Conservation (phyloP, 2,329 filamentous ascomycete genomes). For the Fusarium chaquense region DNA sequence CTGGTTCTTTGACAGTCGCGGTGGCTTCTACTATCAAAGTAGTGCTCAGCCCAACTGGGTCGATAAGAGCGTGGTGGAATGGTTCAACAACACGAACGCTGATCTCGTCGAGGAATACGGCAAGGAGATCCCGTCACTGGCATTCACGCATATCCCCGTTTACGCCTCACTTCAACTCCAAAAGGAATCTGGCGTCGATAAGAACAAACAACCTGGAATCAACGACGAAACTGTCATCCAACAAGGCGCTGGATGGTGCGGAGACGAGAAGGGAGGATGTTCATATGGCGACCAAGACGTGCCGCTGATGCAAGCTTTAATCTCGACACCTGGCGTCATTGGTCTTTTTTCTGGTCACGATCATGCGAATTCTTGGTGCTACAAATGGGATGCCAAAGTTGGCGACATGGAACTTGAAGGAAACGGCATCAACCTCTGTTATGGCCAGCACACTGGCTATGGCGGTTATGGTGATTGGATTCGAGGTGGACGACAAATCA, state of each 20-base stretch:
- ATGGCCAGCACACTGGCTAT: conserved; percentile 76
- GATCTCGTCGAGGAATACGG: conserved; percentile 47
- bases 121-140: conserved; percentile 58
- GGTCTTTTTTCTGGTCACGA: conserved; percentile 75
- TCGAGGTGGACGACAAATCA: conserved; percentile 70
- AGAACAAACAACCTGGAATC: conserved; percentile 58
- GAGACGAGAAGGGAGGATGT: conserved; percentile 54
- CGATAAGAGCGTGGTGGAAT: conserved; percentile 56
- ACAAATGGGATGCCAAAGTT: conserved; percentile 59
- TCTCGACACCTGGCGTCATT: conserved; percentile 65
- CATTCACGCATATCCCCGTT: conserved; percentile 63
- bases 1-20: conserved; percentile 78
- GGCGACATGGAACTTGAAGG: conserved; percentile 62
- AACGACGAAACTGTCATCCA: conserved; percentile 59
- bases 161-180: conserved; percentile 47
- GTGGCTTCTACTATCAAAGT: conserved; percentile 63
- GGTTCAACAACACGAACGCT: conserved; percentile 57
- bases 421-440: conserved; percentile 63
- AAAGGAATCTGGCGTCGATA: conserved; percentile 50
- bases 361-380: conserved; percentile 72
- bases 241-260: conserved; percentile 60
- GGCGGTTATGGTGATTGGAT: conserved; percentile 76
- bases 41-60: conserved; percentile 58
- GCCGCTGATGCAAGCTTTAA: conserved; percentile 72
- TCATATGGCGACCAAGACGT: conserved; percentile 64